Conservation (phyloP, 768 basidiomycete genomes). For the Tylopilus rubrobrunneus region DNA sequence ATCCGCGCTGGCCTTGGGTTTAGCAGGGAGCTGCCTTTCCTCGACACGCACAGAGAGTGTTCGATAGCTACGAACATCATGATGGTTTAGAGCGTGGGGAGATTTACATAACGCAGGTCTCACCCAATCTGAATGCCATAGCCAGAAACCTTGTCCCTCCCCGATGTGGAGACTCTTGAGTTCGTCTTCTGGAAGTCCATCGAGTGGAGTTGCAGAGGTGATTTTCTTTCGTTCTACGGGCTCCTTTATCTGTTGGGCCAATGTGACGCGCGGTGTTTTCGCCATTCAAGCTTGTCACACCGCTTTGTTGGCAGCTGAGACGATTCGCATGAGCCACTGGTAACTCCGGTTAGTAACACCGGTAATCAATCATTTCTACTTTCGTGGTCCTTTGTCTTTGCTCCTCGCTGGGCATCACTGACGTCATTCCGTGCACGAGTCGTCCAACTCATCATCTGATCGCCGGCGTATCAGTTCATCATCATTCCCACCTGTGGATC, state of each 20-base stretch:
- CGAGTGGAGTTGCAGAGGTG: neutral
- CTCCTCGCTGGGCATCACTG: too few relatives aligned
- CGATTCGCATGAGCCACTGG: too few relatives aligned
- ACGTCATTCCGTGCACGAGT: too few relatives aligned
- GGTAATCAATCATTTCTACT: too few relatives aligned
- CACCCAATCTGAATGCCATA: constrained; percentile 31
- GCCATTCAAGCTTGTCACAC: constrained; percentile 17
- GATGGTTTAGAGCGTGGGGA: too few relatives aligned
- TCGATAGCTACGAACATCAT: constrained; percentile 34
- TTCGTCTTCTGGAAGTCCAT: constrained; percentile 19
- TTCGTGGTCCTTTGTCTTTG: too few relatives aligned
- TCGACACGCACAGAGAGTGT: constrained; percentile 43
- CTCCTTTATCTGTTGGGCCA: constrained; percentile 3
- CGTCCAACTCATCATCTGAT: too few relatives aligned
- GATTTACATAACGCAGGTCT: neutral
- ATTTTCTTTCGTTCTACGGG: neutral
- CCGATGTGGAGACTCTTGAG: constrained; percentile 15
- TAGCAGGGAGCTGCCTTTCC: constrained; percentile 19
- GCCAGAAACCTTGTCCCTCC: constrained; percentile 11
- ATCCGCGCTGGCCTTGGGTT: constrained; percentile 21
- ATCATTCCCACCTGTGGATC: too few relatives aligned
- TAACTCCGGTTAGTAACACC: too few relatives aligned
- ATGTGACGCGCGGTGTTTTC: constrained; percentile 12
- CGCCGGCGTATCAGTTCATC: too few relatives aligned
- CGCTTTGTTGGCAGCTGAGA: too few relatives aligned